These are phyloP conservation scores for Toxicodendron radicans DNA, from an alignment of 345 rosid genomes.

Conservation along the genomic window DNA sequence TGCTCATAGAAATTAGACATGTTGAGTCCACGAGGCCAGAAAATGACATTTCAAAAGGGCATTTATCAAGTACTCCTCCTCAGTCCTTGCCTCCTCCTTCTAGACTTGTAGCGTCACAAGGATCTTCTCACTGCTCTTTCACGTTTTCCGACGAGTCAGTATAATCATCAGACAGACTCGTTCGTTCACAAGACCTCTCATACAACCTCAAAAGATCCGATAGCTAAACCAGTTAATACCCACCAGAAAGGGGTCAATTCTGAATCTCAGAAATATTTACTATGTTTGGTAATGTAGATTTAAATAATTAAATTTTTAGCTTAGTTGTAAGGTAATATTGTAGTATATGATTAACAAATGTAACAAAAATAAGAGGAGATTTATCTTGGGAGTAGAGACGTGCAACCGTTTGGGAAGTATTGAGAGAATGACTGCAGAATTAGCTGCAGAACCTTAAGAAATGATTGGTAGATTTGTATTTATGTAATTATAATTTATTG, in stretches of 20 bases:
- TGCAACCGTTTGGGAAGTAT: constrained; percentile 11
- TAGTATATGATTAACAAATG: constrained; percentile 1
- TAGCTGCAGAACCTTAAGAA: constrained; percentile 32
- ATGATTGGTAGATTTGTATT: constrained; percentile 36
- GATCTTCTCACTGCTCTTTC: constrained; percentile 76
- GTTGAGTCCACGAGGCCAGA: constrained; percentile 47
- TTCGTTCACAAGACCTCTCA: neutral
- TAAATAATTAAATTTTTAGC: constrained; percentile 18
- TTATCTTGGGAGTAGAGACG: constrained; percentile 19
- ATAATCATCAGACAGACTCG: constrained; percentile 18
- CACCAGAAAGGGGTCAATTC: too few relatives aligned
- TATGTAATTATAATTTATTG: constrained; percentile 33
- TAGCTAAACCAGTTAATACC: too few relatives aligned
- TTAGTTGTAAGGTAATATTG: constrained; percentile 11
- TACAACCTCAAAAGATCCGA: too few relatives aligned
- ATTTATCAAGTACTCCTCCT: constrained; percentile 20
- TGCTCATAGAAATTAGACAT: constrained; percentile 84
- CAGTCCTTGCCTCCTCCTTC: constrained; percentile 41
- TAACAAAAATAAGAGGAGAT: constrained; percentile 14
- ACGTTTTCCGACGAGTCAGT: constrained; percentile 73
- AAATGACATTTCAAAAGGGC: constrained; percentile 40
- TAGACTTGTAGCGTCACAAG: constrained; percentile 53
- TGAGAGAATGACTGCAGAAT: constrained; percentile 25
- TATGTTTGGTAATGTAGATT: constrained; percentile 24
- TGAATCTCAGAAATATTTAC: neutral